Evolutionary conservation across 768 basidiomycete genomes (phyloP), one percentile per base, ranked within the genome.

Genomic region (Boletellus ananiceps): DNA sequence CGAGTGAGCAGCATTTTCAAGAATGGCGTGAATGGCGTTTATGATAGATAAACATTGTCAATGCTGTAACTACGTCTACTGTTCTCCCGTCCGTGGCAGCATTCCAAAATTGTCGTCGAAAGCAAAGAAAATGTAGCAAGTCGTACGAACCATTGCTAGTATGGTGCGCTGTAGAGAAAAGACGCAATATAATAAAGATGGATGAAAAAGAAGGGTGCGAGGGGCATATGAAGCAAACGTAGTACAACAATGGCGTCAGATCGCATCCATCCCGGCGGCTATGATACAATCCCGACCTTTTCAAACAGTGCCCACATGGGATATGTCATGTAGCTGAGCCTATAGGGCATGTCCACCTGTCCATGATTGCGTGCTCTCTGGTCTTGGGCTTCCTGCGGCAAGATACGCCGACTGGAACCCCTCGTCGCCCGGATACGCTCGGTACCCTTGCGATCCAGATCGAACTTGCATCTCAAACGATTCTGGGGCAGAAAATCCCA

Each of bases 401-500:
- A 29, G 5, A 29, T 51, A 48, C 4, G 45, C 18, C 1, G 44
- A 36, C 5, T 46, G 36, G 5, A 40, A 21, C 13, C 33, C 35
- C 19, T 44, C 49, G 5, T 49, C 25, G 45, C 38, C 27, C 8
- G 44, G 18, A 29, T 49, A 35, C 6, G 33, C 8, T 23, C 31
- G 44, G 32, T 51, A 47, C 13, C 50, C 49, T 8, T 51, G 53
- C 37, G 60, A 40, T 34, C 55, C 44, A 9, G 50, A 53, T 14
- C 72, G 67, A 5, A 68, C 64, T 25, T 65, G 70, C 73, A 75
- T 69, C 61, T 76, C 73, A 50, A 64, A 69, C 44, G 67, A 54
- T 45, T 72, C 69, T 0, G 63, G 44, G 16, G 56, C 14, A 1
- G 44, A 34, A 25, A 49, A 33, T 33, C 41, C 45, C 19, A 42